Conservation (phyloP, 768 basidiomycete species). For the Favolaschia claudopus region DNA sequence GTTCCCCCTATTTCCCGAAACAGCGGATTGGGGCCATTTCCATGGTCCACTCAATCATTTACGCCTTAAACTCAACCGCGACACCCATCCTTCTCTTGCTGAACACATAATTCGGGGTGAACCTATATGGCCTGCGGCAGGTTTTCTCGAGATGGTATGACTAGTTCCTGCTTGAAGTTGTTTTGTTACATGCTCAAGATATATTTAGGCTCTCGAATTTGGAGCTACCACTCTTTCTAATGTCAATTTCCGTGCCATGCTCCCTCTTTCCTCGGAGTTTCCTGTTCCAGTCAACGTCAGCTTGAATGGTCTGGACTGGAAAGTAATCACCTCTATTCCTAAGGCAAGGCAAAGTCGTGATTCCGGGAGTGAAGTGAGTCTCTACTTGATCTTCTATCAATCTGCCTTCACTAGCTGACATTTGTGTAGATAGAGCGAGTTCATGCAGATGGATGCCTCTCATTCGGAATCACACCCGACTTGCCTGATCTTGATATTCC, state of each 20-base stretch:
- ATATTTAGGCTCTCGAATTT: conserved; percentile 46
- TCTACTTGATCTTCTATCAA: neutral
- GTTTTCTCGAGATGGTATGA: conserved; percentile 48
- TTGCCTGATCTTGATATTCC: neutral
- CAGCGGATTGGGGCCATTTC: conserved; percentile 12
- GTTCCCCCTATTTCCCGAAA: conserved; percentile 30
- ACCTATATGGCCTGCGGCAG: conserved; percentile 55
- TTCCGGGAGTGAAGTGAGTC: too few relatives aligned
- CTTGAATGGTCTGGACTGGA: conserved; percentile 6
- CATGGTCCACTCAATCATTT: conserved; percentile 26
- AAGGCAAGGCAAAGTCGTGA: neutral
- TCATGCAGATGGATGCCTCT: conserved; percentile 8
- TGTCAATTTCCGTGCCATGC: conserved; percentile 2
- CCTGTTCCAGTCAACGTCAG: neutral
- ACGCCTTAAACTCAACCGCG: conserved; percentile 6
- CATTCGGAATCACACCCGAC: neutral
- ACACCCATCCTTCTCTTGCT: conserved; percentile 48
- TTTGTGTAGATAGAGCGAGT: neutral
- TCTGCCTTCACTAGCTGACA: neutral
- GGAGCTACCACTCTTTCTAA: conserved; percentile 26
- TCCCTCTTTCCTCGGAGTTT: conserved; percentile 2
- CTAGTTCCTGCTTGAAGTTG: neutral
- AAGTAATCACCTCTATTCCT: conserved; percentile 16
- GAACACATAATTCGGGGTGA: conserved; percentile 55
- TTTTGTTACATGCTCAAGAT: neutral